Base-by-base conservation (phyloP, 2,329 filamentous ascomycete species). In the Rosellinia necatrix region DNA sequence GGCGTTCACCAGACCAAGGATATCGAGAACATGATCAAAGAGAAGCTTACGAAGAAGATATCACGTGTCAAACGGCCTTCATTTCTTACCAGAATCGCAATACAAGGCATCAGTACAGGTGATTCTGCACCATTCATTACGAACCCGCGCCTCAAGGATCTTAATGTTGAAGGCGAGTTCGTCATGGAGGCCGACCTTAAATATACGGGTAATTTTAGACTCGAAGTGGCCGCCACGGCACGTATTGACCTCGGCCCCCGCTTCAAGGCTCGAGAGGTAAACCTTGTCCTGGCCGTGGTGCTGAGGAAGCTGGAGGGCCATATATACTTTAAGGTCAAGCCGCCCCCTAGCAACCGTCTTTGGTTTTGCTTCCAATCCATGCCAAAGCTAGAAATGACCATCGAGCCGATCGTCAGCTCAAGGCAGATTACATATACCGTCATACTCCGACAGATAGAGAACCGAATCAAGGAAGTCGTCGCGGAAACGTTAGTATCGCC, bases 281-380 rank as follows among this genome's bases (percentile, higher is more conserved):
- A 93, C 60, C 80, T 99, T 47, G 82, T 97, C 8, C 81, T 99
- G 30, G 91, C 94, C 3, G 90, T 92, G 3, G 88, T 94, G 1
- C 72, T 97, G 53, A 92, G 90, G 70, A 90, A 87, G 65, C 77
- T 97, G 1, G 90, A 96, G 66, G 94, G 94, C 0, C 93, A 96
- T 66, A 75, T 90, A 41, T 76, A 96, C 25, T 80, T 97, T 67
- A 89, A 91, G 67, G 87, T 97, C 72, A 99, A 99, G 72, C 91
- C 94, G 6, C 91, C 93, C 13, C 94, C 94, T 0, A 97, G 92
- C 72, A 99, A 99, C 71, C 85, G 94, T 35, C 73, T 96, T n/a
- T 99, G 94, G 94, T 85, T 97, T 64, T 88, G 92, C 1, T 99
- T 99, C 69, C 90, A 96, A 70, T 86, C 86, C n/a, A 90, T 92